These are phyloP conservation scores for Cladophialophora carrionii DNA, from an alignment of 2,329 filamentous ascomycete species.

Conservation along the genomic window DNA sequence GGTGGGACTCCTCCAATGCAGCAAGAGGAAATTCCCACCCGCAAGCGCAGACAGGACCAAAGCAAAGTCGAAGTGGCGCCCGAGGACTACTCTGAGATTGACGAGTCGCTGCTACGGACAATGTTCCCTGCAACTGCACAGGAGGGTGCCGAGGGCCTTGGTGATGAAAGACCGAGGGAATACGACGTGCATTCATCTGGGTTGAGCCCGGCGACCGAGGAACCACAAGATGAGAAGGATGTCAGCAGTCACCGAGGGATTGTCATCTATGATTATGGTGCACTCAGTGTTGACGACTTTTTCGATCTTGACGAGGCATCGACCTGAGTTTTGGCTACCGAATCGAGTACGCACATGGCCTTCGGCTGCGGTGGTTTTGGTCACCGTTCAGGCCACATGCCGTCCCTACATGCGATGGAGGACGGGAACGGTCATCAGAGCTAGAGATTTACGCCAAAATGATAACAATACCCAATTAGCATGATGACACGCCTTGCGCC, in stretches of 20 bases:
- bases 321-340: not conserved
- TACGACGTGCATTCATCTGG: conserved; percentile 32
- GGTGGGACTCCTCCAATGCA: not conserved
- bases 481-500: not conserved
- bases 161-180: not conserved
- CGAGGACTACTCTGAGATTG: conserved; percentile 13
- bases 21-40: not conserved
- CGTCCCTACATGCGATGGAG: not conserved
- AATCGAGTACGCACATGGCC: not conserved
- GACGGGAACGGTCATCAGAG: not conserved
- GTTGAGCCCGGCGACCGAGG: conserved; percentile 23
- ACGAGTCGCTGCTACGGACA: conserved; percentile 12
- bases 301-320: conserved; percentile 32
- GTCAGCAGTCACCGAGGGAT: conserved; percentile 17
- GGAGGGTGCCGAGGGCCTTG: not conserved
- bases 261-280: conserved; percentile 25
- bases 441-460: not conserved
- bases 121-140: conserved; percentile 10
- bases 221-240: conserved; percentile 12
- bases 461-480: not conserved
- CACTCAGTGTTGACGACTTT: conserved; percentile 31
- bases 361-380: not conserved
- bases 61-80: conserved; percentile 6
- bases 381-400: not conserved
- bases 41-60: conserved; percentile 4